Percentiles rank a stretch among this genome's conserved stretches.
phyloP scores from a whole-genome alignment of 2,329 filamentous ascomycete genomes.

The Cyclaneusma minus region DNA sequence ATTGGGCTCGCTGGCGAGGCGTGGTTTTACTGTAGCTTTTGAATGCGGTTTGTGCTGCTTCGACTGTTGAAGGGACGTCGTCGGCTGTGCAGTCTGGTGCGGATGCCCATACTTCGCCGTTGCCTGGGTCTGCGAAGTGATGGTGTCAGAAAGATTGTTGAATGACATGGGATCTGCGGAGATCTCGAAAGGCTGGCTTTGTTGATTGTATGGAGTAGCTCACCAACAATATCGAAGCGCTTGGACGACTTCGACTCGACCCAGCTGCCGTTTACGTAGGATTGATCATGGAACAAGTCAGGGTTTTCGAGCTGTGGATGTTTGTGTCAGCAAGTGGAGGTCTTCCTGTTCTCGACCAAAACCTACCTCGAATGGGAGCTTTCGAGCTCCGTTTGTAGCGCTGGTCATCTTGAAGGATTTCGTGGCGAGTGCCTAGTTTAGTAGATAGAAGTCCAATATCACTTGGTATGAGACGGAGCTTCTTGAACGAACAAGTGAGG shows the following conservation, averaged over 20 bases:
- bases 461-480: too few species aligned
- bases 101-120: conserved; percentile 24
- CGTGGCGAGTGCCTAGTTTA: too few species aligned
- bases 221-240: conserved; percentile 38
- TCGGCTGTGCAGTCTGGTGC: conserved; percentile 28
- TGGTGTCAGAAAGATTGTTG: too few species aligned
- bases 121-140: conserved; percentile 26
- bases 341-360: too few species aligned
- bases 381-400: too few species aligned
- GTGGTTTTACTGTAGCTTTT: conserved; percentile 41
- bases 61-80: conserved; percentile 45
- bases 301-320: conserved; percentile 31
- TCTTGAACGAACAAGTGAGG: too few species aligned
- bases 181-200: background rate
- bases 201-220: conserved; percentile 3
- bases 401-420: too few species aligned
- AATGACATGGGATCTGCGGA: background rate
- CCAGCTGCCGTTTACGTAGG: conserved; percentile 38
- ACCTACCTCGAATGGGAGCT: too few species aligned
- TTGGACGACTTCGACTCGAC: conserved; percentile 38
- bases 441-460: too few species aligned
- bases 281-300: conserved; percentile 35
- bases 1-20: conserved; percentile 43
- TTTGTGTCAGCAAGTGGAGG: too few species aligned
- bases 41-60: conserved; percentile 44